Base-by-base conservation (phyloP, 73 alveolate genomes). In the Paramecium sexaurelia region DNA sequence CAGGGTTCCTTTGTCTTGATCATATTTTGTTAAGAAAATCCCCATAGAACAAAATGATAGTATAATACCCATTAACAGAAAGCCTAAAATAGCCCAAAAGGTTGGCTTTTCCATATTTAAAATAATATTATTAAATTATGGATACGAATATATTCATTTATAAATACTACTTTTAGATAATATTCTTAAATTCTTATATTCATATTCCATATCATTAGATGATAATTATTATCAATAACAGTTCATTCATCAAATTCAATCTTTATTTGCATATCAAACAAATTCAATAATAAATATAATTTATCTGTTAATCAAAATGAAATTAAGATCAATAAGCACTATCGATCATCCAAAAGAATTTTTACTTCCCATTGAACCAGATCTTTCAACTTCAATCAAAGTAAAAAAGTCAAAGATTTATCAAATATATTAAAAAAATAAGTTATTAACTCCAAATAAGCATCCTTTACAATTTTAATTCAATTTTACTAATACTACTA, bases 41-140 rank as follows among this genome's bases (percentile, higher is more conserved):
- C 43, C 68, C 73, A 78, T 41, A 6, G 75, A 41, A 22, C 51
- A 22, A 75, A 78, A 78, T 2, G 90, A 78, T 78, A 78, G 9
- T n/a, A 78, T 45, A 5, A 43, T 78, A 6, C 90, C 90, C 90
- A 78, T 78, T 7, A 47, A 27, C 22, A 78, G 39, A 26, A 78
- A 78, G 1, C 75, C 90, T 4, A 43, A 17, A 43, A 78, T 26
- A 40, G 71, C 68, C 40, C 40, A 78, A 45, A 78, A 40, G 26
- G 73, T 78, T 20, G 33, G 19, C 90, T 78, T 78, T 78, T 78
- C 35, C 90, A 78, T 78, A 78, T 41, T 36, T 27, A 73, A 73
- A 36, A 78, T 78, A 41, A 78, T 78, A 71, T 71, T 71, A 71
- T 71, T 71, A 71, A 61, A 29, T 32, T 61, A 61, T 61, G 83